phyloP scores from a whole-genome alignment of 805 yeast species.

The Schwanniomyces polymorphus region DNA sequence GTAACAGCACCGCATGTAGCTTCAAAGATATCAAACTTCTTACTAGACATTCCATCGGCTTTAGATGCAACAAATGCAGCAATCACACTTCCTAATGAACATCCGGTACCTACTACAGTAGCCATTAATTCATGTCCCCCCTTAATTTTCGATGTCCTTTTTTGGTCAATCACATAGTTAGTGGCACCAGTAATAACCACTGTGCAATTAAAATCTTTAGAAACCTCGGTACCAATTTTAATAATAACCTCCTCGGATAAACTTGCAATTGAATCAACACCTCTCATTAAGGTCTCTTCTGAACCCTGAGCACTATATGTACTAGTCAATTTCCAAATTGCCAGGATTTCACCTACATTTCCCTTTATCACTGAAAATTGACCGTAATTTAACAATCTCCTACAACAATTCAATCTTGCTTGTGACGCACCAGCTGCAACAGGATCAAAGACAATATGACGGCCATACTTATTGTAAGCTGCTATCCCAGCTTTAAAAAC shows the following conservation, averaged over 20 bases:
- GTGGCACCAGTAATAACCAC: slow-evolving; percentile 70
- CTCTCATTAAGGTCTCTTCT: slow-evolving; percentile 53
- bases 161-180: slow-evolving; percentile 26
- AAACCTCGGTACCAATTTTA: slow-evolving; percentile 47
- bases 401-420: slow-evolving; percentile 51
- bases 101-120: slow-evolving; percentile 77
- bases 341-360: slow-evolving; percentile 78
- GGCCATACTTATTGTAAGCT: slow-evolving; percentile 54
- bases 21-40: slow-evolving; percentile 27
- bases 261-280: slow-evolving; percentile 59
- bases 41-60: slow-evolving; percentile 18
- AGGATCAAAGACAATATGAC: slow-evolving; percentile 81
- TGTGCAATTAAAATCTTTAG: slow-evolving; percentile 51
- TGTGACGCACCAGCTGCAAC: slow-evolving; percentile 89
- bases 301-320: slow-evolving; percentile 11
- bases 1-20: slow-evolving; percentile 57
- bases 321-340: slow-evolving; percentile 44
- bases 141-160: slow-evolving; percentile 26
- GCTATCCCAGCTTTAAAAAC: slow-evolving; percentile 52
- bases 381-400: slow-evolving; percentile 53
- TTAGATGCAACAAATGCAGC: slow-evolving; percentile 55
- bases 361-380: slow-evolving; percentile 75
- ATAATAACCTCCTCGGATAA: slow-evolving; percentile 23
- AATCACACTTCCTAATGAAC: slow-evolving; percentile 74
- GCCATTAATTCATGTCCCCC: slow-evolving; percentile 71